Evolutionary conservation across 768 basidiomycete species (phyloP).

Genomic region (Panaeolus papilionaceus): DNA sequence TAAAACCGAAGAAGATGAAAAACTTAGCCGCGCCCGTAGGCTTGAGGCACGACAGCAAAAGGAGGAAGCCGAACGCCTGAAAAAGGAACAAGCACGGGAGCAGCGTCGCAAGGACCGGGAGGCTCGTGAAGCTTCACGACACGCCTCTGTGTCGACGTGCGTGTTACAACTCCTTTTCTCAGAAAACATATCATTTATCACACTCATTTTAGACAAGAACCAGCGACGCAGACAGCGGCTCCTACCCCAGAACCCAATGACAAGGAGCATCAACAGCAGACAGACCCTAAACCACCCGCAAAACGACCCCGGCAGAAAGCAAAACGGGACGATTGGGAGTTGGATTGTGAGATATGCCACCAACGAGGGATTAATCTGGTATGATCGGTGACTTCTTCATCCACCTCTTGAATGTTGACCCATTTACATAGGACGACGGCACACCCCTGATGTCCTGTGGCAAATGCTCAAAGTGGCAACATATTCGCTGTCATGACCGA

Average conservation of each 20-base stretch:
- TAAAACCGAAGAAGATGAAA: conserved; percentile 72
- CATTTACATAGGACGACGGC: conserved; percentile 71
- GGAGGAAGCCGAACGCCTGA: conserved; percentile 60
- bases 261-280: neutral
- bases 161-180: conserved; percentile 12
- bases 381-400: conserved; percentile 28
- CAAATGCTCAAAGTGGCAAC: conserved; percentile 87
- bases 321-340: conserved; percentile 74
- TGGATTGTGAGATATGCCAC: conserved; percentile 88
- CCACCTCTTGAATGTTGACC: conserved; percentile 6
- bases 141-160: conserved; percentile 30
- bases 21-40: conserved; percentile 65
- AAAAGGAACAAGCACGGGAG: conserved; percentile 67
- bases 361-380: conserved; percentile 78
- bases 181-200: neutral
- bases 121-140: conserved; percentile 41
- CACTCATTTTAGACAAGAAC: conserved; percentile 18
- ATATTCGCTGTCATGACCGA: conserved; percentile 83
- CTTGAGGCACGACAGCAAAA: conserved; percentile 60
- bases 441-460: conserved; percentile 84
- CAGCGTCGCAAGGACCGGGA: conserved; percentile 56
- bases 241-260: conserved; percentile 12
- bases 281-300: conserved; percentile 19
- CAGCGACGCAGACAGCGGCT: conserved; percentile 4
- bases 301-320: conserved; percentile 17